Conservation (phyloP, 441 rosid genomes). For the Biscutella laevigata region DNA sequence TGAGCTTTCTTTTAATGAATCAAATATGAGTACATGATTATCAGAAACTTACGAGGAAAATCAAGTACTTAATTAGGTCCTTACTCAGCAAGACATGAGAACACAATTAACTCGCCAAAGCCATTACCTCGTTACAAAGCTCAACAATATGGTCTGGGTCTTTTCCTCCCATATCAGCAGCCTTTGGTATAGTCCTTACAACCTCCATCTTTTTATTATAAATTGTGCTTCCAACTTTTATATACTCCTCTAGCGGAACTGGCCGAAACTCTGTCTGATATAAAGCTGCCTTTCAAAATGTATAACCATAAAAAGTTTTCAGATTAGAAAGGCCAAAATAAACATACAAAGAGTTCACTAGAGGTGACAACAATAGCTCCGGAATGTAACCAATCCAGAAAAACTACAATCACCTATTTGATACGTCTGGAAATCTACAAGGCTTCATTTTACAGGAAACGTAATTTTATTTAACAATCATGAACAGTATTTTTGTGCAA, state of each 20-base stretch:
- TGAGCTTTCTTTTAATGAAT: conserved; percentile 22
- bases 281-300: conserved; percentile 69
- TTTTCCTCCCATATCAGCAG: conserved; percentile 75
- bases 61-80: conserved; percentile 12
- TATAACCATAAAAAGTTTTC: conserved; percentile 14
- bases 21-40: conserved; percentile 3
- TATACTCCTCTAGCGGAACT: conserved; percentile 86
- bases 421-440: not conserved
- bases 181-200: conserved; percentile 62
- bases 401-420: conserved; percentile 5
- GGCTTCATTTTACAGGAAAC: not conserved
- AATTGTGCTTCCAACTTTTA: conserved; percentile 83
- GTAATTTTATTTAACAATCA: not conserved
- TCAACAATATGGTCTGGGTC: conserved; percentile 96
- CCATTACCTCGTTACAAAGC: conserved; percentile 79
- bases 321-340: not conserved
- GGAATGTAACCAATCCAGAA: not conserved
- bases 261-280: conserved; percentile 95
- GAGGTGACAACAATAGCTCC: conserved; percentile 12
- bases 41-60: conserved; percentile 5
- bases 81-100: not conserved
- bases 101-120: not conserved
- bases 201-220: conserved; percentile 77
- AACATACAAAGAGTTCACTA: not conserved
- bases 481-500: not conserved